Base-by-base conservation (phyloP, 306 rosid genomes). In the Corylus avellana region DNA sequence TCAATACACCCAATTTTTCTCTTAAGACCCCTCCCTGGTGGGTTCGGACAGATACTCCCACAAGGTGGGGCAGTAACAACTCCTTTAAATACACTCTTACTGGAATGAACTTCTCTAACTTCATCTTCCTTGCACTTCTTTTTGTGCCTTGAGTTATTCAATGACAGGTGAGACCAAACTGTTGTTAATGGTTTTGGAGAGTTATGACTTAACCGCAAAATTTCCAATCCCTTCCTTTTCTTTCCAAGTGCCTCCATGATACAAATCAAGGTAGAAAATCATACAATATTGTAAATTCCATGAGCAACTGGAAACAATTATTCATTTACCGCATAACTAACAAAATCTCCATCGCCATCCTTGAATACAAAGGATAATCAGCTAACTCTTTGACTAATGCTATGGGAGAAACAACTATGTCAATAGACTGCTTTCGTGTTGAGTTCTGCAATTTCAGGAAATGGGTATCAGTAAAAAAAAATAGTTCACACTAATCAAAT, bases 71-170 rank as follows among this genome's bases (percentile, higher is more conserved):
- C 72, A 67, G 72, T 67, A 37, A 67, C 50, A 67, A 67, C 42
- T 42, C 32, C 72, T 67, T 17, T 18, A 67, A n/a, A 67, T 8
- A 42, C 49, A 8, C 9, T n/a, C 50, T 67, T 67, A 67, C 72
- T 8, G 27, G 72, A 67, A 10, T 29, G 13, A 42, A 42, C 72
- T 67, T 42, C 51, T 42, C 42, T 42, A 67, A 67, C 51, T 42
- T 67, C 72, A 67, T 42, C 72, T 39, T 67, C 72, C 51, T 67
- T 67, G 17, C 72, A 67, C 72, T 67, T 67, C 51, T 67, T 67
- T 42, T 67, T 67, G 72, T 18, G 51, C 51, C 51, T 67, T 42
- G 27, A 39, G 51, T 47, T 67, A 10, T 67, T 18, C 72, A 67
- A n/a, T 67, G 72, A 67, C 9, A n/a, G 42, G 49, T 42, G 51